Conservation (phyloP, 768 basidiomycete species). For the Lanmaoa rubissima region DNA sequence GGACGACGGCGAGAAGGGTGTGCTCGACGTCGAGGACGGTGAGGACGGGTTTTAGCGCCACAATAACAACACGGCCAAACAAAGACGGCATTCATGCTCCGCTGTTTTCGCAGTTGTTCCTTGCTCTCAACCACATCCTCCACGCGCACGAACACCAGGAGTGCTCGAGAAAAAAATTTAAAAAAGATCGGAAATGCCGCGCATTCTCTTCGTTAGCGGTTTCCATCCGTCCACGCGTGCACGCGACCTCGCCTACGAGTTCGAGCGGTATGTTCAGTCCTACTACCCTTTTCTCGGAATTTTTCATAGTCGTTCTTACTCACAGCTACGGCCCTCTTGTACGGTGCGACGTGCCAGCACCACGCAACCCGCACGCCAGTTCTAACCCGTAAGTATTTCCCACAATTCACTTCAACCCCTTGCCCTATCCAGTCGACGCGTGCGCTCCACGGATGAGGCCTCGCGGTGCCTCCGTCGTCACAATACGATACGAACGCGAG, state of each 20-base stretch:
- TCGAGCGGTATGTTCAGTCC: conserved; percentile 62
- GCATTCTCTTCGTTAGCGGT: conserved; percentile 85
- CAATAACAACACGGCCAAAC: conserved; percentile 36
- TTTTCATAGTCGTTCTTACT: conserved; percentile 4
- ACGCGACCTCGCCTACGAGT: conserved; percentile 80
- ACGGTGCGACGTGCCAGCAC: conserved; percentile 88
- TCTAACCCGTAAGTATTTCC: conserved; percentile 76
- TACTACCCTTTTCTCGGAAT: background rate
- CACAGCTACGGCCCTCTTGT: conserved; percentile 76
- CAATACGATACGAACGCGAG: conserved; percentile 31
- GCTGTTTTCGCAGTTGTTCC: conserved; percentile 21
- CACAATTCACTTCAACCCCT: conserved; percentile 27
- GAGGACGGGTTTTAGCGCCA: conserved; percentile 28
- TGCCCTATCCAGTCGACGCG: conserved; percentile 39
- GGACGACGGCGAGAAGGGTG: background rate
- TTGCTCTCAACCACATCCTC: conserved; percentile 26
- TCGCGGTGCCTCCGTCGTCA: conserved; percentile 24
- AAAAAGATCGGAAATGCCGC: conserved; percentile 50
- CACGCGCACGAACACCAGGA: background rate
- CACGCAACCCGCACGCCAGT: conserved; percentile 70
- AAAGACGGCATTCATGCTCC: conserved; percentile 31
- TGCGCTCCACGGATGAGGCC: conserved; percentile 33
- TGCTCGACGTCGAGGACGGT: conserved; percentile 1
- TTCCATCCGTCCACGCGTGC: conserved; percentile 84
- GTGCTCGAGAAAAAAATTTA: background rate